A percentile compares a stretch with the other conserved stretches of the same genome.
These are phyloP conservation scores for Neopestalotiopsis sp. DNA, from an alignment of 2,329 filamentous ascomycete genomes.

Conservation along the genomic window DNA sequence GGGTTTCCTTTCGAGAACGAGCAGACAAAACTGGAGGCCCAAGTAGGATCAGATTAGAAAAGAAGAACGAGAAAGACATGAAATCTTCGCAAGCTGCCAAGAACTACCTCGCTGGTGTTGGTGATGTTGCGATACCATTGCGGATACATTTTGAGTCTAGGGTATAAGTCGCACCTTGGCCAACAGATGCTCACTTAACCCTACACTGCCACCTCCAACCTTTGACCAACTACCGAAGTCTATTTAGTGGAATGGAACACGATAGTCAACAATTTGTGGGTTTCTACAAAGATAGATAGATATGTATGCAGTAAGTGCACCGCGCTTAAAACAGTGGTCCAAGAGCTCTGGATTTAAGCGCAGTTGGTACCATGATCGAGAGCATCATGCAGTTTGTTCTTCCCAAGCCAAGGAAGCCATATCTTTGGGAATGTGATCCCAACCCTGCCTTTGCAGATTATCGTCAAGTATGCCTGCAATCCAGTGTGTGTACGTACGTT, in stretches of 20 bases:
- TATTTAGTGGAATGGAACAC: neutral
- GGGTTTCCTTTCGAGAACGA: too few species aligned
- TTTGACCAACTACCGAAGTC: neutral
- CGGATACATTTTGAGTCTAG: too few species aligned
- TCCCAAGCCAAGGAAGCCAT: neutral
- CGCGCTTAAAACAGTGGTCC: constrained; percentile 10
- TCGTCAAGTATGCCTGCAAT: neutral
- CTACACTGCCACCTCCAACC: too few species aligned
- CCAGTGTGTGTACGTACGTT: neutral
- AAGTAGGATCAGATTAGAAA: too few species aligned
- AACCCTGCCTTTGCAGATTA: neutral
- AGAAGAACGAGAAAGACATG: too few species aligned
- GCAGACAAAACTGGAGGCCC: too few species aligned
- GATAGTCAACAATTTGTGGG: neutral
- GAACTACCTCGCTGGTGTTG: too few species aligned
- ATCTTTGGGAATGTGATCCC: neutral
- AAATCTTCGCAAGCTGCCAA: too few species aligned
- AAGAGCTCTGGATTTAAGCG: neutral
- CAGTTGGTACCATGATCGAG: neutral
- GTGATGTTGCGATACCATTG: too few species aligned
- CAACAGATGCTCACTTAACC: too few species aligned
- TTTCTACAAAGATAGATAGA: neutral
- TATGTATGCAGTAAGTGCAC: neutral
- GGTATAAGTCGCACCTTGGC: too few species aligned
- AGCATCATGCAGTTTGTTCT: neutral